Percentiles rank a stretch among this genome's conserved stretches.
Evolutionary conservation across 2,329 filamentous ascomycete genomes (phyloP).

Genomic region (Sporothrix curviconia): DNA sequence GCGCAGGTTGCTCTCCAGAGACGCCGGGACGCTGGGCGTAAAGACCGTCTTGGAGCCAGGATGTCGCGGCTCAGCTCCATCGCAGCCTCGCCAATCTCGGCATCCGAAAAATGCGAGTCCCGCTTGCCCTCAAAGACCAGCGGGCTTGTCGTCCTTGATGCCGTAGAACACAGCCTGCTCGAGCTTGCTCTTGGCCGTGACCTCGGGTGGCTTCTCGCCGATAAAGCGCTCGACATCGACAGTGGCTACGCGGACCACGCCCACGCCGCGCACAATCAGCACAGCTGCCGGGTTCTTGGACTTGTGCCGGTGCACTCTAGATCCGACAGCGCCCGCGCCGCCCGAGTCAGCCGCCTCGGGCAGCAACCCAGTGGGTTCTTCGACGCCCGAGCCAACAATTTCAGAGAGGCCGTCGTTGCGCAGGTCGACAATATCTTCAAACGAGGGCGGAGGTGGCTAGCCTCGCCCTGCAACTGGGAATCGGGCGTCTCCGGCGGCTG

Average conservation of each 20-base stretch:
- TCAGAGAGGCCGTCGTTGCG: slow-evolving; percentile 58
- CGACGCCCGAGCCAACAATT: slow-evolving; percentile 57
- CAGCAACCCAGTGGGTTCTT: slow-evolving; percentile 47
- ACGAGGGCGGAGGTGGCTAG: slow-evolving; percentile 59
- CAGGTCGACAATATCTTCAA: slow-evolving; percentile 83
- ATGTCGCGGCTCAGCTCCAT: slow-evolving; percentile 75
- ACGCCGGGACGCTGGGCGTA: slow-evolving; percentile 65
- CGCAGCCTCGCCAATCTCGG: slow-evolving; percentile 71
- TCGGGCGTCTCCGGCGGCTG: slow-evolving; percentile 64
- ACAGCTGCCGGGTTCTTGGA: slow-evolving; percentile 57
- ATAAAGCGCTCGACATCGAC: slow-evolving; percentile 55
- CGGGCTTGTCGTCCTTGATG: slow-evolving; percentile 71
- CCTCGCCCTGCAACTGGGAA: slow-evolving; percentile 63
- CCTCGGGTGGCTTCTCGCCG: slow-evolving; percentile 49
- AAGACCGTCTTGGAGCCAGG: slow-evolving; percentile 67
- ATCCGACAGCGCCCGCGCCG: background rate
- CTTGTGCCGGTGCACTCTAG: slow-evolving; percentile 44
- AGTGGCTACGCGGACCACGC: slow-evolving; percentile 53
- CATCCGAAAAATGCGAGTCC: slow-evolving; percentile 57
- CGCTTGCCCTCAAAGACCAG: slow-evolving; percentile 70
- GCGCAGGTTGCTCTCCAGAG: slow-evolving; percentile 73
- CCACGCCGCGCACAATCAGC: slow-evolving; percentile 56
- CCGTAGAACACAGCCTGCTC: slow-evolving; percentile 95
- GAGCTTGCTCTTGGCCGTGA: slow-evolving; percentile 81
- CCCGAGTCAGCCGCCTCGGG: slow-evolving; percentile 9